Percentiles rank a stretch among this genome's conserved stretches.
phyloP scores from a whole-genome alignment of 2,329 filamentous ascomycete genomes.

The Mycosphaerella sp. region DNA sequence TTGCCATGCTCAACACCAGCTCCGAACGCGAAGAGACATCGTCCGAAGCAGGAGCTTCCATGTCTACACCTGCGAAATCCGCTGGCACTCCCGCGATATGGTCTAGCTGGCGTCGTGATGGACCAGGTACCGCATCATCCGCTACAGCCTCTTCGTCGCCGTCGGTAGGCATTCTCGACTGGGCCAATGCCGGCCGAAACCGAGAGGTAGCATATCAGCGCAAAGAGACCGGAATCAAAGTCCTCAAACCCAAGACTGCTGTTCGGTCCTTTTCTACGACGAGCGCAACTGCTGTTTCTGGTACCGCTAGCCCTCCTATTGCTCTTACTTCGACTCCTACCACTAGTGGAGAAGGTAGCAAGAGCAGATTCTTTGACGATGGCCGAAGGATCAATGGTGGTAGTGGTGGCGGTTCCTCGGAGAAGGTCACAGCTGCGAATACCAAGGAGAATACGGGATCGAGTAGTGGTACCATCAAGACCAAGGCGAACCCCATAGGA shows the following conservation, averaged over 20 bases:
- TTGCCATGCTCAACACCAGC: conserved; percentile 23
- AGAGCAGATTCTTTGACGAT: conserved; percentile 47
- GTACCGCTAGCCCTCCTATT: conserved; percentile 21
- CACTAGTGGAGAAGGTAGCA: conserved; percentile 19
- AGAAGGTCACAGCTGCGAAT: conserved; percentile 10
- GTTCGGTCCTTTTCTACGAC: conserved; percentile 46
- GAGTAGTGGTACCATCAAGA: conserved; percentile 22
- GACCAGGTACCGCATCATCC: conserved; percentile 10
- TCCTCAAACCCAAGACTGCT: conserved; percentile 69
- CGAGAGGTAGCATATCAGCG: conserved; percentile 60
- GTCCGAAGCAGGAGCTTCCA: conserved; percentile 12
- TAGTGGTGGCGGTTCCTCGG: conserved; percentile 3
- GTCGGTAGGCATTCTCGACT: conserved; percentile 38
- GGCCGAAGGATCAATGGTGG: conserved; percentile 33
- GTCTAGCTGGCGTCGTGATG: conserved; percentile 45
- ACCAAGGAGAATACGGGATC: conserved; percentile 32
- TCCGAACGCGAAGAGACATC: conserved; percentile 17
- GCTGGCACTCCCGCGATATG: conserved; percentile 38
- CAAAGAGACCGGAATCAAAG: conserved; percentile 75
- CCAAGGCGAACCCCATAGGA: conserved; percentile 66
- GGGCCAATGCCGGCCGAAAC: conserved; percentile 50
- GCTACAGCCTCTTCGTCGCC: conserved; percentile 9
- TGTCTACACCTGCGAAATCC: conserved; percentile 19
- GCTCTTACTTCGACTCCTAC: conserved; percentile 8
- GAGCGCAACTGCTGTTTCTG: conserved; percentile 17